A percentile compares a stretch with the other conserved stretches of the same genome.
phyloP scores from a whole-genome alignment of 2,329 filamentous ascomycete genomes.

The Cytospora leucostoma region DNA sequence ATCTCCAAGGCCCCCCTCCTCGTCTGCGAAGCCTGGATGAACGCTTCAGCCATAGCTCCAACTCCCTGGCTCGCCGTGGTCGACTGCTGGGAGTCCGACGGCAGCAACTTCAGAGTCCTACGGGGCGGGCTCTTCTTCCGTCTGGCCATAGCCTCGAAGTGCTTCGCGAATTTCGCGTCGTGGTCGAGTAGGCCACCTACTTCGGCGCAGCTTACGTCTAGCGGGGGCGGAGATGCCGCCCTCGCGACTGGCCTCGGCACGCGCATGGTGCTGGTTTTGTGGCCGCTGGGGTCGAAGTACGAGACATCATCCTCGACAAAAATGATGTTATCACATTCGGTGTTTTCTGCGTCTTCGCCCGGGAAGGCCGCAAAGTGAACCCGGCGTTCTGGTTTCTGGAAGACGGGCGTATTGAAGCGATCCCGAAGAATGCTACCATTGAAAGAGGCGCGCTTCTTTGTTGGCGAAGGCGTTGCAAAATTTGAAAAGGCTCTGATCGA shows the following conservation, averaged over 20 bases:
- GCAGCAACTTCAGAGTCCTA: slow-evolving; percentile 37
- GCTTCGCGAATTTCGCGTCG: slow-evolving; percentile 46
- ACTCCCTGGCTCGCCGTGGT: slow-evolving; percentile 42
- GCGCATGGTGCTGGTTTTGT: slow-evolving; percentile 18
- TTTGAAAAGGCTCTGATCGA: slow-evolving; percentile 54
- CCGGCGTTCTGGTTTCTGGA: slow-evolving; percentile 32
- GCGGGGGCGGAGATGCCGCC: slow-evolving; percentile 23
- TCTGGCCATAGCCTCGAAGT: slow-evolving; percentile 49
- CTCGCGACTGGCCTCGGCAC: slow-evolving; percentile 6
- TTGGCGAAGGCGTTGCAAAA: slow-evolving; percentile 53
- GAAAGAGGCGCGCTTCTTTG: slow-evolving; percentile 29
- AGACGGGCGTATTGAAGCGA: slow-evolving; percentile 11
- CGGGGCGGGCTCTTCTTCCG: slow-evolving; percentile 36
- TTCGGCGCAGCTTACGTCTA: slow-evolving; percentile 20
- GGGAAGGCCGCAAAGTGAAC: slow-evolving; percentile 43
- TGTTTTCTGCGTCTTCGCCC: not conserved
- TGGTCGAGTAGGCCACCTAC: slow-evolving; percentile 38
- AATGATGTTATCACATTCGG: slow-evolving; percentile 3
- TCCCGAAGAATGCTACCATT: slow-evolving; percentile 9
- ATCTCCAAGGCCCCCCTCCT: slow-evolving; percentile 21
- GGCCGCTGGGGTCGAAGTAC: slow-evolving; percentile 19
- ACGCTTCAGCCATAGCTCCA: slow-evolving; percentile 52
- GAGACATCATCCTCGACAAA: slow-evolving; percentile 20
- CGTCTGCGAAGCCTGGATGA: slow-evolving; percentile 46
- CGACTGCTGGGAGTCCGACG: slow-evolving; percentile 45